Base-by-base conservation (phyloP, 2,329 filamentous ascomycete genomes). In the Dothideomycetidae sp. region DNA sequence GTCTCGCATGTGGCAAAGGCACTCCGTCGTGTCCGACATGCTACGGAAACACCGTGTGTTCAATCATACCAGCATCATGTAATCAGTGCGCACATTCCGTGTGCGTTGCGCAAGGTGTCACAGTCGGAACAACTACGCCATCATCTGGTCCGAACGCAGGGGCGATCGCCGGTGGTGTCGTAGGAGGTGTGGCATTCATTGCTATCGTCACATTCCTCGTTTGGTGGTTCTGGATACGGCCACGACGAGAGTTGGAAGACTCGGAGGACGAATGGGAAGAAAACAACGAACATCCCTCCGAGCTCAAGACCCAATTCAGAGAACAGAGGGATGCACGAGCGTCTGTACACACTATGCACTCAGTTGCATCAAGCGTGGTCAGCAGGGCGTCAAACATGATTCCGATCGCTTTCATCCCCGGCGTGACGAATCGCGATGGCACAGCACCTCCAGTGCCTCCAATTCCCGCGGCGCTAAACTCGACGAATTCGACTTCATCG, bases 301-400 rank as follows among this genome's bases (percentile, higher is more conserved):
- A 75, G 53, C 58, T 54, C 5, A 40, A 45, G 19, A 35, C 36
- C 17, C 36, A 41, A 29, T 45, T 45, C 43, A 42, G 42, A 21
- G 40, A 39, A 31, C 29, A 37, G 9, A 23, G 43, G 10, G 67
- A 68, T 45, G 57, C 57, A 33, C 31, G 85, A 48, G 73, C 80
- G 39, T 90, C 86, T 9, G 81, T 82, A 31, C 76, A 90, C 55
- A 82, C 82, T n/a, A 78, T 88, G 38, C 73, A 80, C 51, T 96
- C 88, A 10, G 84, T 98, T 54, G 90, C 90, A 11, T 94, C 86
- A 7, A 96, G 88, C 16, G 85, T 96, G 42, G 72, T 94, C 43
- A 96, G 90, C 12, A 78, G 90, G 44, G 90, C 90, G 33, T 96
- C 90, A 52, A 98, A 98, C 64, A 88, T 98, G 55, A 98, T 98